Conservation (phyloP, 352 stramenopile species). For the Globisporangium lucens region DNA sequence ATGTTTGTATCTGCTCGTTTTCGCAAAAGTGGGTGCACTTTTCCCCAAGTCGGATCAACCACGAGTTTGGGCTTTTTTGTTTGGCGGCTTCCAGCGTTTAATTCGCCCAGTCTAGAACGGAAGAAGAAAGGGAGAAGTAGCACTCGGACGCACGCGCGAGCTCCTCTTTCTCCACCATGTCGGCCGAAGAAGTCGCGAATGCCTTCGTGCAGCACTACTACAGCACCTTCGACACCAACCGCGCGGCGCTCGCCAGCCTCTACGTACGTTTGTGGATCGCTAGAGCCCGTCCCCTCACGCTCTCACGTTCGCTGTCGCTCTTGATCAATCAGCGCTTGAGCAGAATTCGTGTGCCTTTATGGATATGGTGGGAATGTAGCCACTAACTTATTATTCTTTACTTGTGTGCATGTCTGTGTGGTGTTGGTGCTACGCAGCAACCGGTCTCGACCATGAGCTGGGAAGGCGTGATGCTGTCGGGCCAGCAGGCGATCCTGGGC, state of each 20-base stretch:
- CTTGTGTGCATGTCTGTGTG: neutral
- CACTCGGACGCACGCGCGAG: conserved; percentile 1
- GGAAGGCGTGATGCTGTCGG: conserved; percentile 63
- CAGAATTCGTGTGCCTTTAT: neutral
- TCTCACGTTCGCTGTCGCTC: neutral
- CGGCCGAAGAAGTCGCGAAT: conserved; percentile 78
- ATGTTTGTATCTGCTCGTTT: conserved; percentile 2
- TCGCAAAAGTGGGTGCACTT: conserved; percentile 14
- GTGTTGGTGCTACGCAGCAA: conserved; percentile 38
- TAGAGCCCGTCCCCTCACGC: neutral
- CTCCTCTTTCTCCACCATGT: conserved; percentile 46
- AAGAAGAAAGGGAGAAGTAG: neutral
- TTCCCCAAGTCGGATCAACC: conserved; percentile 3
- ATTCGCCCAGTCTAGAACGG: neutral
- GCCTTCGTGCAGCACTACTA: conserved; percentile 89
- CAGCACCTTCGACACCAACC: conserved; percentile 83
- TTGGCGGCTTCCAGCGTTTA: neutral
- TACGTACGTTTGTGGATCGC: conserved; percentile 53
- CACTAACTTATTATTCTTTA: neutral
- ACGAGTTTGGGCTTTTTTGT: conserved; percentile 5
- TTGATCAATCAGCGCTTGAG: neutral
- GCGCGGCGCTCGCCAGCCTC: conserved; percentile 61
- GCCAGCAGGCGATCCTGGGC: conserved; percentile 84
- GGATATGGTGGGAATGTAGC: neutral
- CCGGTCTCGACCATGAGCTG: conserved; percentile 75